Percentiles rank a stretch among this genome's conserved stretches.
These are phyloP conservation scores for Glycine tomentella DNA, from an alignment of 306 rosid genomes.

Conservation along the genomic window DNA sequence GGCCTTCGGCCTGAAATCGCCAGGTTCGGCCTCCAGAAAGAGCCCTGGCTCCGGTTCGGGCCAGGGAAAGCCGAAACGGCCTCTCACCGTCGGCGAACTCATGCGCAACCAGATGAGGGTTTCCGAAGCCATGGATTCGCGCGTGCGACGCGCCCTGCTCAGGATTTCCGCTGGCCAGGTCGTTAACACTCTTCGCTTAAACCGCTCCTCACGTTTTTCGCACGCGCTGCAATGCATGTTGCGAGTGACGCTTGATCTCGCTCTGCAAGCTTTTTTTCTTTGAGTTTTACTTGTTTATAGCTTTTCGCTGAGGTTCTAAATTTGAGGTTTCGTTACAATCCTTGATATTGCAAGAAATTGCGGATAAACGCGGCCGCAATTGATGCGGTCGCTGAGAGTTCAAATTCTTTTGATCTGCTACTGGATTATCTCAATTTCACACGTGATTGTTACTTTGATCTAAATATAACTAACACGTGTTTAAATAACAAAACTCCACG, in stretches of 20 bases:
- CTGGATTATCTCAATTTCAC: conserved; percentile 19
- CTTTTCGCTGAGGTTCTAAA: background rate
- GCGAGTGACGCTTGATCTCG: conserved; percentile 44
- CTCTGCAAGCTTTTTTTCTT: background rate
- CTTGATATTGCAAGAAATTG: background rate
- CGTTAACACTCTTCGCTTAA: background rate
- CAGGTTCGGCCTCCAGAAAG: conserved; percentile 85
- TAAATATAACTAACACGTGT: conserved; percentile 24
- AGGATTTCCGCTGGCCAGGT: conserved; percentile 97
- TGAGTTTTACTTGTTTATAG: background rate
- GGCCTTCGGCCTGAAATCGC: conserved; percentile 92
- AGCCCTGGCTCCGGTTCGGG: conserved; percentile 79
- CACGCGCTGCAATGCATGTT: conserved; percentile 40
- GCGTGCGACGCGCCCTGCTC: conserved; percentile 87
- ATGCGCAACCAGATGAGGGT: conserved; percentile 97
- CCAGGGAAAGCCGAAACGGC: conserved; percentile 68
- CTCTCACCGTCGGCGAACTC: conserved; percentile 92
- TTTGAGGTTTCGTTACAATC: background rate
- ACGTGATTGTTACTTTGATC: conserved; percentile 45
- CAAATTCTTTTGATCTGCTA: conserved; percentile 37
- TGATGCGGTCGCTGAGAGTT: background rate
- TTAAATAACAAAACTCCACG: background rate
- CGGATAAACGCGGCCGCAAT: background rate
- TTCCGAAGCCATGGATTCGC: conserved; percentile 90
- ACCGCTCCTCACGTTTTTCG: background rate